These are phyloP conservation scores for Clathrospora elynae DNA, from an alignment of 2,329 filamentous ascomycete genomes.

Conservation along the genomic window DNA sequence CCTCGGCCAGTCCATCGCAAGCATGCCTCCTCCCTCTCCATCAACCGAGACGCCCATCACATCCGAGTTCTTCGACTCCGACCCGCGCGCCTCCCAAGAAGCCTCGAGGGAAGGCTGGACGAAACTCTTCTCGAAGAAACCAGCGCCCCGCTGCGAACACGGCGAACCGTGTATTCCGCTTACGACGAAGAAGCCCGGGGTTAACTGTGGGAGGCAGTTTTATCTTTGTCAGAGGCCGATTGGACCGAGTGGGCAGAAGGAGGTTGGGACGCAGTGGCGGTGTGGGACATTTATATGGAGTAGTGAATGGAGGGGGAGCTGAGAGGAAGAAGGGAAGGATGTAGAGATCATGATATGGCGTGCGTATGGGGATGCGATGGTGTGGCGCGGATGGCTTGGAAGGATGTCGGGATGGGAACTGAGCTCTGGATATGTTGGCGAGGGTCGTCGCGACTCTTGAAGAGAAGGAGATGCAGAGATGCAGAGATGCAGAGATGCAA, in stretches of 20 bases:
- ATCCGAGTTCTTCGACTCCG: conserved; percentile 18
- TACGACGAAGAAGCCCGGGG: conserved; percentile 84
- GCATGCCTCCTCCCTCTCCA: conserved; percentile 8
- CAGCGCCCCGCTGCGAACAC: conserved; percentile 82
- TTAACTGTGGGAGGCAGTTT: conserved; percentile 73
- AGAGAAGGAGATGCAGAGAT: too few species aligned
- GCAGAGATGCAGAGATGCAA: too few species aligned
- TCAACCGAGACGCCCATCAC: conserved; percentile 3
- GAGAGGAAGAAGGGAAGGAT: neutral
- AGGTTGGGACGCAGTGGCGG: conserved; percentile 82
- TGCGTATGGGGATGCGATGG: neutral
- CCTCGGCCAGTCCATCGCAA: conserved; percentile 8
- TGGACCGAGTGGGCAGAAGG: conserved; percentile 83
- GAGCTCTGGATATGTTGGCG: too few species aligned
- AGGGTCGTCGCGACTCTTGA: too few species aligned
- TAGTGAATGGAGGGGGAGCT: conserved; percentile 62
- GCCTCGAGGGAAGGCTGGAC: conserved; percentile 78
- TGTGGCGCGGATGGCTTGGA: neutral
- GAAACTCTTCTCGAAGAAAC: conserved; percentile 76
- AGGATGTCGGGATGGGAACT: too few species aligned
- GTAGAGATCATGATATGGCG: neutral
- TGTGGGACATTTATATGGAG: conserved; percentile 82
- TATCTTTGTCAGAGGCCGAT: conserved; percentile 74
- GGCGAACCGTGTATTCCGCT: conserved; percentile 82
- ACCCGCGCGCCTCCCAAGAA: conserved; percentile 59